phyloP scores from a whole-genome alignment of 768 basidiomycete species.

The Russula sp. region DNA sequence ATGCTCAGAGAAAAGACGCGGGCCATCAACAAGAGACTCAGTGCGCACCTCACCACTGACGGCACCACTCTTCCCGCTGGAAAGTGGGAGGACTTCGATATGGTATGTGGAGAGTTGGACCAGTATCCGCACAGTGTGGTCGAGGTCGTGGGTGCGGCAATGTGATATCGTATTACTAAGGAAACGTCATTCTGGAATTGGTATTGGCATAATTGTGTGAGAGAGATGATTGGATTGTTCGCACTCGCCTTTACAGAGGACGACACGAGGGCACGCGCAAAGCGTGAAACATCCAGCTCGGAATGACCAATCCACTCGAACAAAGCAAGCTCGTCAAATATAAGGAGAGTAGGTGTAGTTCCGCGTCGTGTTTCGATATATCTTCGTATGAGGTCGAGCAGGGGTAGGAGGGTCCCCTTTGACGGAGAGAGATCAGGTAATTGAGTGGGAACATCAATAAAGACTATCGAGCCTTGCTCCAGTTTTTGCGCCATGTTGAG shows the following conservation, averaged over 20 bases:
- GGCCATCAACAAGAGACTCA: background rate
- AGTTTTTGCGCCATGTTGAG: conserved; percentile 23
- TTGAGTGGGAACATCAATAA: conserved; percentile 51
- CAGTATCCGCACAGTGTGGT: conserved; percentile 57
- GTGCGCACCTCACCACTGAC: conserved; percentile 72
- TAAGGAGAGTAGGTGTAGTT: conserved; percentile 43
- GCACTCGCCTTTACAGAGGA: conserved; percentile 52
- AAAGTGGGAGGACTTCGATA: conserved; percentile 65
- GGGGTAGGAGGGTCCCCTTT: conserved; percentile 27
- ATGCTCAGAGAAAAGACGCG: background rate
- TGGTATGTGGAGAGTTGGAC: conserved; percentile 66
- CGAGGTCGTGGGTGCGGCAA: conserved; percentile 50
- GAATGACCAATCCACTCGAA: conserved; percentile 72
- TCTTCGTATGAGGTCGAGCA: conserved; percentile 28
- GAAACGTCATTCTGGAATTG: conserved; percentile 47
- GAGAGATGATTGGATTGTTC: background rate
- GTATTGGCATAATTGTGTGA: background rate
- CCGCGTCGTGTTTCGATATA: conserved; percentile 13
- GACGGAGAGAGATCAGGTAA: conserved; percentile 33
- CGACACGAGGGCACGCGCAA: conserved; percentile 57
- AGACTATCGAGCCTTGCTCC: conserved; percentile 40
- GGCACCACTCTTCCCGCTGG: conserved; percentile 72
- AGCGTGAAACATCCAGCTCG: conserved; percentile 49
- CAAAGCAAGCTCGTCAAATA: conserved; percentile 67
- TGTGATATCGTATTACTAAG: conserved; percentile 63